Evolutionary conservation across 73 alveolate genomes (phyloP), one percentile per base, ranked within the genome.

Genomic region (Symbiodinium pilosum): DNA sequence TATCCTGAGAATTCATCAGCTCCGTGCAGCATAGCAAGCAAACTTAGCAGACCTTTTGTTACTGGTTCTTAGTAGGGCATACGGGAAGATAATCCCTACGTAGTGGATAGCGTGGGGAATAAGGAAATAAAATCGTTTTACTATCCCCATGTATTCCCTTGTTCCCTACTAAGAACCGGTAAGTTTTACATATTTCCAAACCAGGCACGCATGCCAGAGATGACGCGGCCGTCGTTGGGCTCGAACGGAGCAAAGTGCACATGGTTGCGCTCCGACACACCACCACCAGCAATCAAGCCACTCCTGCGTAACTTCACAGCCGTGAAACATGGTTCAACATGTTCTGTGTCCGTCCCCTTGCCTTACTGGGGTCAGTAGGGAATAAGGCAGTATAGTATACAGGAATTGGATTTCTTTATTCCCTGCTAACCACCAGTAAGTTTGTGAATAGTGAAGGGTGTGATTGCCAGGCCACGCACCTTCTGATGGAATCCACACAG

Each of bases 171-270:
- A n/a, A n/a, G n/a, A n/a, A n/a, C n/a, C n/a, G n/a, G n/a, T n/a
- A n/a, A n/a, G n/a, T n/a, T n/a, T n/a, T n/a, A n/a, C n/a, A n/a
- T n/a, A n/a, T n/a, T n/a, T n/a, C n/a, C n/a, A n/a, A n/a, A n/a
- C 95, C 11, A 71, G 97, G 30, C 9, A 8, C 97, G 97, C 98
- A 93, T 93, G 32, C 98, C 98, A 2, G 93, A 75, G 92, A 93
- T 93, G 64, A 81, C 92, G 0, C 98, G 83, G 36, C 98, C 93
- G 28, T 93, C 98, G 34, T 52, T 84, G 1, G 98, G 98, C 68
- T 93, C 98, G 71, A 32, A 93, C 38, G 98, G 98, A 32, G 98
- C 91, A 64, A 93, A 93, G 84, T 93, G 98, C 34, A 93, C 92
- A 86, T 93, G 98, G 44, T 93, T 93, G 41, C 98, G 91, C 43